Evolutionary conservation across 345 rosid genomes (phyloP), one percentile per base, ranked within the genome.

Genomic region (Ailanthus altissimus): DNA sequence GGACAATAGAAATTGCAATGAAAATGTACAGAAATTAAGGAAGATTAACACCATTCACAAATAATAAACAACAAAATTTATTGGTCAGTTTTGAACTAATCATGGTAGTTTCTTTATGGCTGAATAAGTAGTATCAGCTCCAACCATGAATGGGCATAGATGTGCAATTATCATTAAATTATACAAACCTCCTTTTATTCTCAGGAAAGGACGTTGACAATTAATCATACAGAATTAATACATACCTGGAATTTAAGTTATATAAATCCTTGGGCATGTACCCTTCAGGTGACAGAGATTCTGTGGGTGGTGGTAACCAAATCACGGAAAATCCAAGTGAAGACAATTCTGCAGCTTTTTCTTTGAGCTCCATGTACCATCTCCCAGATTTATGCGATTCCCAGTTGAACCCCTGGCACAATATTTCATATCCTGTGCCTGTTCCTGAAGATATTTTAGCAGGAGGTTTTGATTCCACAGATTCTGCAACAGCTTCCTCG

Each of bases 211-310:
- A 59, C 59, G 76, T 26, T 15, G 53, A 45, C 59, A 25, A 59
- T 26, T 25, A 28, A 25, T 60, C 13, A n/a, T 47, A n/a, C 47
- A 74, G 2, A 49, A 47, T 38, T 75, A 76, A 45, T 16, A 74
- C n/a, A 66, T 84, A 93, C 99, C 98, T 93, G 81, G 97, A 95
- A 85, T 90, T 90, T 85, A 95, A 84, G 82, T 93, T 91, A 71
- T 90, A 95, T 76, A 93, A 85, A 79, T 95, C 99, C 83, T 71
- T 92, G 28, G 99, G 99, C 99, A 95, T 93, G 88, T 95, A 95
- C 26, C 99, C 99, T 93, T 95, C 98, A 81, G 96, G 97, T 77
- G 99, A 93, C 83, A 93, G 97, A 25, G 99, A 95, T 78, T 95
- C 98, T 51, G 99, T 93, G 8, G 99, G 97, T 38, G 99, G 98